Evolutionary conservation across 2,329 filamentous ascomycete species (phyloP).

Genomic region (Plectosphaerella plurivora): DNA sequence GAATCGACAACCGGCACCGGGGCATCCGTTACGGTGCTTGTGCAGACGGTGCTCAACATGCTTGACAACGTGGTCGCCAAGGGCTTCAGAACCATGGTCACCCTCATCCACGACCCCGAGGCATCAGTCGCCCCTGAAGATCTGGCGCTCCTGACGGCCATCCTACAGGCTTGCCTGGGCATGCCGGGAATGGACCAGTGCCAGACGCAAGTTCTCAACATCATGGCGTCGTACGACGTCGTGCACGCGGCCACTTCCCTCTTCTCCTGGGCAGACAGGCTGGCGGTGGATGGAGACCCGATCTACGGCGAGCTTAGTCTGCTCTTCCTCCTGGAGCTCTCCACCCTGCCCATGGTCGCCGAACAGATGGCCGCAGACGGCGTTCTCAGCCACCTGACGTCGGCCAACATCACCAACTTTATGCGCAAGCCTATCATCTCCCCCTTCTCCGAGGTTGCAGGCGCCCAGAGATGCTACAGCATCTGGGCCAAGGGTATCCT

Average conservation of each 20-base stretch:
- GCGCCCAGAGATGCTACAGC: constrained; percentile 70
- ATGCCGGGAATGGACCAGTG: constrained; percentile 72
- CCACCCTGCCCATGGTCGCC: constrained; percentile 72
- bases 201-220: constrained; percentile 66
- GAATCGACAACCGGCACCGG: constrained; percentile 18
- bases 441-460: constrained; percentile 69
- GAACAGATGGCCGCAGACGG: constrained; percentile 89
- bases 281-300: constrained; percentile 75
- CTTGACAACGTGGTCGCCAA: constrained; percentile 73
- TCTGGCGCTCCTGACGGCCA: constrained; percentile 79
- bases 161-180: constrained; percentile 78
- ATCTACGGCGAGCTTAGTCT: constrained; percentile 91
- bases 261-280: constrained; percentile 88
- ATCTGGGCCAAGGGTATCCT: constrained; percentile 90
- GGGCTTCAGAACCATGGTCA: constrained; percentile 77
- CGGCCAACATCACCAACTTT: constrained; percentile 73
- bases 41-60: constrained; percentile 69
- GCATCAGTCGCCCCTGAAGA: constrained; percentile 67
- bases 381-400: constrained; percentile 72
- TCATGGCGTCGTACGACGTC: constrained; percentile 66
- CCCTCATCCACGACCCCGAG: constrained; percentile 74
- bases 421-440: constrained; percentile 69
- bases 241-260: constrained; percentile 79
- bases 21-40: constrained; percentile 37
- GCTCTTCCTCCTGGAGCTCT: constrained; percentile 83